phyloP scores from a whole-genome alignment of 2,329 filamentous ascomycete genomes.

The Diaporthe citri region DNA sequence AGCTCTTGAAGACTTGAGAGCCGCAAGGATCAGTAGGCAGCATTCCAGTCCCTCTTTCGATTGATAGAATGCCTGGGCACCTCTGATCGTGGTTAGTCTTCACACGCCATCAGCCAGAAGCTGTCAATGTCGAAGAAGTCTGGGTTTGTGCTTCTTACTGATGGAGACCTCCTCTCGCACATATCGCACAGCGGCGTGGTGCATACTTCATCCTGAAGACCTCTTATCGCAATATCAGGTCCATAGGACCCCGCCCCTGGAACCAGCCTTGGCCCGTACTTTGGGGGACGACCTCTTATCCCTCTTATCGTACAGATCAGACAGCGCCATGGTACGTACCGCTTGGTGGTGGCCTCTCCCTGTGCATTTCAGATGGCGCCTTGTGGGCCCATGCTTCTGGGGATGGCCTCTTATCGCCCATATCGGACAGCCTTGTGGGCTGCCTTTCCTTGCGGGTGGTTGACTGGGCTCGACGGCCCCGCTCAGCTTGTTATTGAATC shows the following conservation, averaged over 20 bases:
- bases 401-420: constrained; percentile 5
- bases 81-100: too few relatives aligned
- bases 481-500: not conserved
- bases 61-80: too few relatives aligned
- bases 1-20: too few relatives aligned
- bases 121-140: too few relatives aligned
- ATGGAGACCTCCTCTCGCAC: too few relatives aligned
- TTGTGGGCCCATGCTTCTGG: not conserved
- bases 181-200: not conserved
- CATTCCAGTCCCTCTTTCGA: too few relatives aligned
- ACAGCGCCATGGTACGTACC: not conserved
- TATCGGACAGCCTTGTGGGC: not conserved
- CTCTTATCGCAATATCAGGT: too few relatives aligned
- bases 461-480: not conserved
- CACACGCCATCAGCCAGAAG: too few relatives aligned
- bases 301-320: not conserved
- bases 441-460: not conserved
- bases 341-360: not conserved
- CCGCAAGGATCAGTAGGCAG: too few relatives aligned
- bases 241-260: not conserved
- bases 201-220: not conserved
- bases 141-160: too few relatives aligned
- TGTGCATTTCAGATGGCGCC: not conserved
- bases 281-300: not conserved
- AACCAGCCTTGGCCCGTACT: too few relatives aligned